Base-by-base conservation (phyloP, 345 rosid genomes). In the Erysimum cheiranthoides region DNA sequence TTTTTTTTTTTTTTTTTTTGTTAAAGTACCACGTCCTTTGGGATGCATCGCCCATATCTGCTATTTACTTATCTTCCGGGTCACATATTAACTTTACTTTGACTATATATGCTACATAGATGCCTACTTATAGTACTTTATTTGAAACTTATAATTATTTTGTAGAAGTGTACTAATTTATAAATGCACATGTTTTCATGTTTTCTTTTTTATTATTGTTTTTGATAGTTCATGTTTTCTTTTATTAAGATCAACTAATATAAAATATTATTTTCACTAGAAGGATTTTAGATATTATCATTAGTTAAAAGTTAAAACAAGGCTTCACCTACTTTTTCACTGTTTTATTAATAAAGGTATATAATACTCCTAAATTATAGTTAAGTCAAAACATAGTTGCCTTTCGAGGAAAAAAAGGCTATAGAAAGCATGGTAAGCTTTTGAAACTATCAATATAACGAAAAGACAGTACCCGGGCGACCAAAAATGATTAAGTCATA, bases 51-150 rank as follows among this genome's bases (percentile, higher is more conserved):
- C 56, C 76, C 80, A 65, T 71, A 58, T 39, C 52, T 49, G 62
- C 5, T 56, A 64, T 57, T 77, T 47, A 71, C 80, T 56, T 31
- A 49, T 45, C 45, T 49, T 59, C 45, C 46, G 54, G 62, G 49
- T 77, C 68, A 50, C 62, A 71, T 10, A 77, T 71, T 70, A 70
- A 77, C 67, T 77, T 71, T 77, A 57, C 67, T 14, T 77, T 65
- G 77, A 65, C 77, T 68, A 40, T 59, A 11, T 3, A 8, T 75
- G 69, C 46, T 63, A 61, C 68, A 65, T 77, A 63, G 52, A 46
- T 50, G 30, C 61, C 76, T 71, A 71, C 68, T 35, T 70, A 38
- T 50, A 47, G 53, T 71, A 54, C 38, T 64, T 49, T 57, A 28
- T 57, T 64, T 63, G 27, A 51, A 47, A 51, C 27, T 21, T 21